Evolutionary conservation across 257 asterid species (phyloP).

Genomic region (Osmanthus fragrans): DNA sequence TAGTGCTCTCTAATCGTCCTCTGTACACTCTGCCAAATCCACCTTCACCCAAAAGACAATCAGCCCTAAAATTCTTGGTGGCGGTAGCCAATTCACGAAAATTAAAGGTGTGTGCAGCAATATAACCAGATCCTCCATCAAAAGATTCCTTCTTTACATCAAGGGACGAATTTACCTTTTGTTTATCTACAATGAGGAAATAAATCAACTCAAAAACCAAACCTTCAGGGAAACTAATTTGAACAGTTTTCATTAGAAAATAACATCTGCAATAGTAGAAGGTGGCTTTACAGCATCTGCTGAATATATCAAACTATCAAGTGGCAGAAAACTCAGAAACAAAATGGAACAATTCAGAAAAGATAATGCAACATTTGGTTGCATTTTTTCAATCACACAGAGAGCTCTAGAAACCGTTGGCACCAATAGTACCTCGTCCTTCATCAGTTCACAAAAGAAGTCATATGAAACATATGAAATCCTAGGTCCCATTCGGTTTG

Average conservation of each 20-base stretch:
- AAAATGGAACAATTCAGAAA: not conserved
- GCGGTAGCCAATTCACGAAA: constrained; percentile 54
- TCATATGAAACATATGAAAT: not conserved
- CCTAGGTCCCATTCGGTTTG: too few species aligned
- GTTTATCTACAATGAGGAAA: constrained; percentile 18
- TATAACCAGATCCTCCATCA: constrained; percentile 37
- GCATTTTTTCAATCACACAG: not conserved
- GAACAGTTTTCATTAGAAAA: not conserved
- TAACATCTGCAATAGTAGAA: not conserved
- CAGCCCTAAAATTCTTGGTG: constrained; percentile 51
- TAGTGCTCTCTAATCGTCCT: constrained; percentile 42
- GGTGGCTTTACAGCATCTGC: not conserved
- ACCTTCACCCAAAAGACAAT: constrained; percentile 53
- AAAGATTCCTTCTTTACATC: constrained; percentile 35
- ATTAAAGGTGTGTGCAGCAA: constrained; percentile 46
- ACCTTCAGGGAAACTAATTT: constrained; percentile 16
- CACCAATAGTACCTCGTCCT: not conserved
- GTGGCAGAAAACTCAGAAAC: not conserved
- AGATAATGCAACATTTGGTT: not conserved
- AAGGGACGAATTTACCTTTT: constrained; percentile 34
- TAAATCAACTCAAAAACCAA: not conserved
- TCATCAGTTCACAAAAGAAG: not conserved
- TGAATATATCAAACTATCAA: not conserved
- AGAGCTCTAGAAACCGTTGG: not conserved
- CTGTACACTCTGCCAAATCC: constrained; percentile 56